These are phyloP conservation scores for Candida ficus DNA, from an alignment of 805 yeast species.

Conservation along the genomic window DNA sequence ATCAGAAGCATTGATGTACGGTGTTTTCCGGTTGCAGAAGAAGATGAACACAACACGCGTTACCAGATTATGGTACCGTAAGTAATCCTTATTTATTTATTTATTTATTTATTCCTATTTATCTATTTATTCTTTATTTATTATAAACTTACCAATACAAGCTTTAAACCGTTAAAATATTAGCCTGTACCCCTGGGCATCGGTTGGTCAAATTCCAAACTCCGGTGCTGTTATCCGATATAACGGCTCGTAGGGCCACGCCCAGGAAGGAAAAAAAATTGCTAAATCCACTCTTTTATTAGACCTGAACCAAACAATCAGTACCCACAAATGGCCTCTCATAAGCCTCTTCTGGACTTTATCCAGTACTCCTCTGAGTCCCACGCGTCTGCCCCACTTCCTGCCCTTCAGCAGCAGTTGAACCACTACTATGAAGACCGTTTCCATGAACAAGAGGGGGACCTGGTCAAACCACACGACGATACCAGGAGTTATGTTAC, in stretches of 20 bases:
- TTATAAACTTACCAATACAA: too few relatives aligned
- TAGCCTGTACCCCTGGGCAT: too few relatives aligned
- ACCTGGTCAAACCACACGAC: not conserved
- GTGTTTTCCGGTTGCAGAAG: constrained; percentile 83
- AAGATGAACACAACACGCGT: constrained; percentile 80
- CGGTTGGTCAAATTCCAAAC: too few relatives aligned
- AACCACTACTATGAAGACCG: constrained; percentile 1
- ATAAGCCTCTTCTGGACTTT: not conserved
- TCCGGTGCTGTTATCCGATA: too few relatives aligned
- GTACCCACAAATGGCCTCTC: not conserved
- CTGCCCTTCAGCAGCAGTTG: not conserved
- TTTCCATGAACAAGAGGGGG: constrained; percentile 6
- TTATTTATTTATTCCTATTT: not conserved
- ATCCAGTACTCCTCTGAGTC: not conserved
- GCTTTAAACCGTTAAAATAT: too few relatives aligned
- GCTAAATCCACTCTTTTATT: too few relatives aligned
- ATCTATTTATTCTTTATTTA: not conserved
- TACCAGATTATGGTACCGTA: constrained; percentile 84
- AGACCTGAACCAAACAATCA: too few relatives aligned
- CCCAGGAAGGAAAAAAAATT: too few relatives aligned
- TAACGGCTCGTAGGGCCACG: too few relatives aligned
- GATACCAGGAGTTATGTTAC: not conserved
- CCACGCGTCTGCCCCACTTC: not conserved
- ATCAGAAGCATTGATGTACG: constrained; percentile 86
- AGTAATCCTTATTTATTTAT: constrained; percentile 20